These are phyloP conservation scores for Syzygium aqueum DNA, from an alignment of 345 rosid genomes.

Conservation along the genomic window DNA sequence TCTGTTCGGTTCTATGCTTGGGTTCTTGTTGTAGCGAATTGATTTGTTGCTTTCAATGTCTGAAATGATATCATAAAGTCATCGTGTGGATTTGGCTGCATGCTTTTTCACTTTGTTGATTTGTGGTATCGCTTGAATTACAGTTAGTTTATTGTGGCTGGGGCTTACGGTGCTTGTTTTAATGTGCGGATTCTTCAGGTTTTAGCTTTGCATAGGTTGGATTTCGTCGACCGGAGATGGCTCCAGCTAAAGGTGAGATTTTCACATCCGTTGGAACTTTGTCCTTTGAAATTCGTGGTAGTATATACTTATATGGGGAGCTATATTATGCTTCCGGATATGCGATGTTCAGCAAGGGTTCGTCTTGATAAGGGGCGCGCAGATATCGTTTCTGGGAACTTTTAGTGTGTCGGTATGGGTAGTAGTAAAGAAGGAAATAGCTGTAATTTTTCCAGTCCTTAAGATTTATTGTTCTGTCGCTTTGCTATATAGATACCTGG, in stretches of 20 bases:
- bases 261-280: background rate
- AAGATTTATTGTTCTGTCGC: background rate
- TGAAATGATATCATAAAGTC: background rate
- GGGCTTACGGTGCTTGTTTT: background rate
- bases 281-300: background rate
- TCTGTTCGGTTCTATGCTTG: too few relatives aligned
- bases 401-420: background rate
- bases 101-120: background rate
- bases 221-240: background rate
- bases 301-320: background rate
- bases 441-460: background rate
- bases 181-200: background rate
- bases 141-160: background rate
- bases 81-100: background rate
- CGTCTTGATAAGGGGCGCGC: background rate
- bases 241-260: background rate
- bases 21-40: background rate
- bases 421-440: background rate
- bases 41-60: background rate
- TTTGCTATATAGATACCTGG: background rate
- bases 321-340: background rate
- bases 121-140: background rate
- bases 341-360: background rate
- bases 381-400: background rate
- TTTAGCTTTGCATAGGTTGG: background rate